A percentile compares a stretch with the other conserved stretches of the same genome.
These are phyloP conservation scores for Tylopilus sp. DNA, from an alignment of 1,284 basidiomycete species.

Conservation along the genomic window DNA sequence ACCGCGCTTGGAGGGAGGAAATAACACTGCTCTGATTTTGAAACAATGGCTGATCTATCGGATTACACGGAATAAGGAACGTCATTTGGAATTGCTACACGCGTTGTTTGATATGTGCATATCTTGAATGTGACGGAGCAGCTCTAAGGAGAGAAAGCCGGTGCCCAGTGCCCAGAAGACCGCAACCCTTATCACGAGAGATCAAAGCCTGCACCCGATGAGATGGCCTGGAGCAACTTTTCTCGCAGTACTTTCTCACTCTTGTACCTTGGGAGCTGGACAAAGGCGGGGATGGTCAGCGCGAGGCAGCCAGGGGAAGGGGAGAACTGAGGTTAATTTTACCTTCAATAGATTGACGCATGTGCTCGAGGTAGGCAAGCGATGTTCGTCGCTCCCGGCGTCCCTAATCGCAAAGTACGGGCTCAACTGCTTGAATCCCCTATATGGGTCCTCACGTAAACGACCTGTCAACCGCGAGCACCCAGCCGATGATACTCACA, in stretches of 20 bases:
- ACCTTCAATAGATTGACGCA: constrained; percentile 89
- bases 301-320: not conserved
- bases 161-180: not conserved
- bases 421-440: constrained; percentile 83
- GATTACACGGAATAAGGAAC: constrained; percentile 1
- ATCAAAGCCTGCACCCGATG: constrained; percentile 84
- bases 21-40: constrained; percentile 1
- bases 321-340: constrained; percentile 1
- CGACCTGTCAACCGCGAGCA: not conserved
- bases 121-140: not conserved
- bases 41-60: not conserved
- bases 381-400: constrained; percentile 64
- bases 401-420: constrained; percentile 86
- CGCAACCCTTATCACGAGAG: constrained; percentile 52
- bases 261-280: constrained; percentile 67
- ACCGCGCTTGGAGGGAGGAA: constrained; percentile 30
- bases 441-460: constrained; percentile 27
- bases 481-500: constrained; percentile 46
- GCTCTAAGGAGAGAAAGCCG: not conserved
- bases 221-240: constrained; percentile 86
- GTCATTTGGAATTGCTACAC: constrained; percentile 9
- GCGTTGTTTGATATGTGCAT: not conserved
- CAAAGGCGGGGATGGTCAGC: not conserved
- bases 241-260: constrained; percentile 60
- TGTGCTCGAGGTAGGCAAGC: constrained; percentile 79